Base-by-base conservation (phyloP, 2,329 filamentous ascomycete genomes). In the Chalaropsis ovoidea region DNA sequence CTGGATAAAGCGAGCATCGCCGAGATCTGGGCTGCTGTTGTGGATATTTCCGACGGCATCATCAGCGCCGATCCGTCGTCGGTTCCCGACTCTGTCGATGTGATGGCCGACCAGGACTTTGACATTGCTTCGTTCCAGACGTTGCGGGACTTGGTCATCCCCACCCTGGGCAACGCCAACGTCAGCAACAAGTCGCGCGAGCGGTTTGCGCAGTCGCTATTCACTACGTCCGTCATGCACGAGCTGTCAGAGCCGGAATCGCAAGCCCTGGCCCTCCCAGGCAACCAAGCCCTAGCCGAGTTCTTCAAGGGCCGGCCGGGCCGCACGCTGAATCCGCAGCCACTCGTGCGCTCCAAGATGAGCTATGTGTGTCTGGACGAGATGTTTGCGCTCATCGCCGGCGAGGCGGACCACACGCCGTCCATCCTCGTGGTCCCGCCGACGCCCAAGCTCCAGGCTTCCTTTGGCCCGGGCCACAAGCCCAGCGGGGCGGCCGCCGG, bases 161-260 rank as follows among this genome's bases (percentile, higher is more conserved):
- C 90, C 0, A 77, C 82, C 1, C 80, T 97, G 0, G 88, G 91
- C 1, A 82, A 84, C 0, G 73, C 81, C 5, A 75, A 78, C 1
- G 81, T 96, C 6, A 79, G 85, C 0, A 86, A 92, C 69, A 78
- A 78, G 68, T 83, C 86, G 2, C 84, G 90, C 49, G 82, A 82
- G 64, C 76, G 82, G 0, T 96, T 92, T 71, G 84, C 87, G 0
- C 82, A 86, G 69, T 87, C 85, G 27, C 81, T 99, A 0, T 95
- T 97, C 76, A 80, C 81, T 58, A 89, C 85, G 39, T 96, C 91
- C 0, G 84, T 96, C 66, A 85, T 96, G 62, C 90, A 96, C 73
- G 75, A 80, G 0, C 43, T 68, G 13, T 61, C 64, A 3, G 49
- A 62, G 0, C 73, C 76, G 0, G 85, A 90, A 69, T 79, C 80